Evolutionary conservation across 768 basidiomycete genomes (phyloP), one percentile per base, ranked within the genome.

Genomic region (Tricholoma sp.): DNA sequence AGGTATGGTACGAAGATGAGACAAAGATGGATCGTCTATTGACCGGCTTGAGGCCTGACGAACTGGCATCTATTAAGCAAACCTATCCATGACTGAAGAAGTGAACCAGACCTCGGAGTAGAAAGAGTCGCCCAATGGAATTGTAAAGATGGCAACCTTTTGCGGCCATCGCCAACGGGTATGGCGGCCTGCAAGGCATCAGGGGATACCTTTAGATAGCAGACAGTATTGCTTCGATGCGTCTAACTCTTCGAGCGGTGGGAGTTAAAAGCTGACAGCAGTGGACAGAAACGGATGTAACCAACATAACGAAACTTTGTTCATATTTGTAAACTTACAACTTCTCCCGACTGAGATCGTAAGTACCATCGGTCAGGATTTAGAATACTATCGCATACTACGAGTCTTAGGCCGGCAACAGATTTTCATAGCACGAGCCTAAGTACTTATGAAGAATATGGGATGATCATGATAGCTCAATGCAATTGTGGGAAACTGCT

Each of bases 1-100:
- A 34, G 89, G 85, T 22, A 72, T 69, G 22, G 78, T 75, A 62
- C 73, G 39, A 62, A 66, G 54, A 65, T 66, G 57, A 63, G 57
- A 59, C 29, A 68, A 61, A 52, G 70, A 59, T 32, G 67, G 59
- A 24, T 61, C 67, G 62, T 74, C 69, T 5, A 54, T 65, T 19
- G 57, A 49, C 32, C 59, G 65, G 10, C 60, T 51, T 27, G 74
- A 72, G 27, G 64, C 61, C 59, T 73, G 71, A 50, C 73, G 74
- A 61, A 46, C 67, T 75, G 75, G 35, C 14, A 24, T 27, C 14
- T 43, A 19, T 55, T 54, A 22, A 52, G 57, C 34, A 34, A 21
- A 31, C 8, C 22, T 50, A 41, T 57, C 57, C 29, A 57, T 54
- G 16, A 43, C 53, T 37, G 14, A 50, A 37, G 34, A 55, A 51